Evolutionary conservation across 1,284 basidiomycete species (phyloP).

Genomic region (Vanrija sp.): DNA sequence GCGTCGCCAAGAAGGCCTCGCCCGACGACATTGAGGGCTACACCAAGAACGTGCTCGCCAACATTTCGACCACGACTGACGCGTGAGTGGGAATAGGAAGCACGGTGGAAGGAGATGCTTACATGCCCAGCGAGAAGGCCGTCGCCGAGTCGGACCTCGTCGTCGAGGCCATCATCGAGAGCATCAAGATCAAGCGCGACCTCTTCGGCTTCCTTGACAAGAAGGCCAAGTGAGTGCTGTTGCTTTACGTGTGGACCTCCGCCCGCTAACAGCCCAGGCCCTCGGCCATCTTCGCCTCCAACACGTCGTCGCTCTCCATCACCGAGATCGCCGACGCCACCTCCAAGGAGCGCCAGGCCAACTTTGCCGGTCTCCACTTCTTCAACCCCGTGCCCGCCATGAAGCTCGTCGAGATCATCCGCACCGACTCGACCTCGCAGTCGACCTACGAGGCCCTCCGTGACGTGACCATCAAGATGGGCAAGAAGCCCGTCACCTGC

Average conservation of each 20-base stretch:
- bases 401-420: conserved; percentile 59
- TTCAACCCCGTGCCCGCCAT: conserved; percentile 56
- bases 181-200: conserved; percentile 56
- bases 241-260: neutral
- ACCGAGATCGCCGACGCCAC: conserved; percentile 53
- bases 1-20: conserved; percentile 54
- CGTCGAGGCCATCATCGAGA: conserved; percentile 59
- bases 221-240: conserved; percentile 49
- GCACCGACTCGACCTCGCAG: conserved; percentile 52
- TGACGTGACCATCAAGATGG: conserved; percentile 54
- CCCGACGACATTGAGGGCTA: conserved; percentile 51
- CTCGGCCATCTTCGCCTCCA: conserved; percentile 54
- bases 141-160: conserved; percentile 55
- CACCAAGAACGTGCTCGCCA: conserved; percentile 49
- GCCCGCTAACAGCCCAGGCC: conserved; percentile 7
- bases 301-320: conserved; percentile 57
- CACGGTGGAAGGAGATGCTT: neutral
- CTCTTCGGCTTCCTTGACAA: conserved; percentile 55
- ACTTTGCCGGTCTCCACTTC: conserved; percentile 55
- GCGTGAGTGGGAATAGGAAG: conserved; percentile 30
- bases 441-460: conserved; percentile 52
- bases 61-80: conserved; percentile 54
- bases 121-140: conserved; percentile 42
- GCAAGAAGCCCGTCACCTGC: conserved; percentile 56
- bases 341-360: conserved; percentile 43